Percentiles rank a stretch among this genome's conserved stretches.
These are phyloP conservation scores for Teratosphaeriaceae sp. DNA, from an alignment of 2,329 filamentous ascomycete genomes.

Conservation along the genomic window DNA sequence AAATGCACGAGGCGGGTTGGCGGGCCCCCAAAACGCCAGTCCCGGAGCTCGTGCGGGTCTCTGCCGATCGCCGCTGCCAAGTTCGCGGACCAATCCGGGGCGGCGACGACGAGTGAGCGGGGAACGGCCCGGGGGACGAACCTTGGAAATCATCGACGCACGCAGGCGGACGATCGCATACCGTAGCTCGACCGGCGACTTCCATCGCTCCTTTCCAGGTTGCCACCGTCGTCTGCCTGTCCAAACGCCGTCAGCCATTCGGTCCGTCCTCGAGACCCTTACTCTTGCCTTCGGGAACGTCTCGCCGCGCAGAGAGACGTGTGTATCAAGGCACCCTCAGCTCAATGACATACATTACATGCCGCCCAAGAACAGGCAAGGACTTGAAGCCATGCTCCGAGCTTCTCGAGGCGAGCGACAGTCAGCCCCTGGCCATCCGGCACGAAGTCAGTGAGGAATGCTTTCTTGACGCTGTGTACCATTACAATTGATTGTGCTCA, in stretches of 20 bases:
- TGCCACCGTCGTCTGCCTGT: constrained; percentile 22
- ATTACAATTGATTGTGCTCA: constrained; percentile 10
- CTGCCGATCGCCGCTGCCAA: too few species aligned
- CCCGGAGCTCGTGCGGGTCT: not conserved
- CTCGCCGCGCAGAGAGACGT: constrained; percentile 19
- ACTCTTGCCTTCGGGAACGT: constrained; percentile 14
- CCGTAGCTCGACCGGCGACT: constrained; percentile 2
- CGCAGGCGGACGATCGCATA: too few species aligned
- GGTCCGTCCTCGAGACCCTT: constrained; percentile 26
- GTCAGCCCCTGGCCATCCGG: constrained; percentile 10
- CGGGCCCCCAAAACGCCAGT: not conserved
- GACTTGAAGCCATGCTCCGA: constrained; percentile 27
- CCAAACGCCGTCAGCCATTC: constrained; percentile 21
- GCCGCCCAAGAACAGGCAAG: constrained; percentile 20
- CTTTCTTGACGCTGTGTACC: constrained; percentile 16
- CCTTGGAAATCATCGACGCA: too few species aligned
- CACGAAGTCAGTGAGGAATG: constrained; percentile 11
- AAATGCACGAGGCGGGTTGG: not conserved
- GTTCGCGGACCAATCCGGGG: too few species aligned
- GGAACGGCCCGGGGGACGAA: too few species aligned
- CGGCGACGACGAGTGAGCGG: too few species aligned
- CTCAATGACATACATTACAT: constrained; percentile 22
- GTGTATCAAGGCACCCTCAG: constrained; percentile 18
- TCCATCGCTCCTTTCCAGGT: constrained; percentile 18
- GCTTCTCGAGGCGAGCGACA: constrained; percentile 19